These are phyloP conservation scores for Pugionium dolabratum DNA, from an alignment of 345 rosid genomes.

Conservation along the genomic window DNA sequence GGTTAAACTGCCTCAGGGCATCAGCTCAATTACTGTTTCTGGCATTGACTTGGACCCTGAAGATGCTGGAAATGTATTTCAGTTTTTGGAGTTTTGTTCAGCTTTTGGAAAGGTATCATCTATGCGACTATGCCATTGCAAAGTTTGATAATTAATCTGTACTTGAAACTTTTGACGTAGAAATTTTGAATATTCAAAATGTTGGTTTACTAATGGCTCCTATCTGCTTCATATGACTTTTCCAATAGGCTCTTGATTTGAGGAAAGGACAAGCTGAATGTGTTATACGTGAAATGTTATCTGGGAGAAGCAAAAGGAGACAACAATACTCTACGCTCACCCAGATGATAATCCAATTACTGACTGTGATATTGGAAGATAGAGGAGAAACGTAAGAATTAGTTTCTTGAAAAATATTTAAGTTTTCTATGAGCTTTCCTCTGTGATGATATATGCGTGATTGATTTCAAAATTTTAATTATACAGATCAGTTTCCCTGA, in stretches of 20 bases:
- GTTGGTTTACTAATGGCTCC: background rate
- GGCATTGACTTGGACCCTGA: conserved; percentile 62
- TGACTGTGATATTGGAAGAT: conserved; percentile 56
- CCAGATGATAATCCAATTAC: conserved; percentile 58
- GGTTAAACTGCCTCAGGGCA: conserved; percentile 56
- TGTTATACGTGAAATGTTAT: conserved; percentile 60
- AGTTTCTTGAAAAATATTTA: background rate
- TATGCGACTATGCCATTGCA: background rate
- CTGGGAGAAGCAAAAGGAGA: conserved; percentile 52
- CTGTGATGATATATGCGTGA: conserved; percentile 12
- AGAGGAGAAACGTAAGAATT: conserved; percentile 55
- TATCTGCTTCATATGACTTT: conserved; percentile 22
- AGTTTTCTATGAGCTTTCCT: conserved; percentile 7
- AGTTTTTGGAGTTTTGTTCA: conserved; percentile 77
- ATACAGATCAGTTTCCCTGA: conserved; percentile 53
- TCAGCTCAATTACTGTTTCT: conserved; percentile 49
- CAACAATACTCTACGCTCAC: conserved; percentile 52
- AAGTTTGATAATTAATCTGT: background rate
- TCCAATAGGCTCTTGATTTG: conserved; percentile 59
- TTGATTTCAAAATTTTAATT: conserved; percentile 22
- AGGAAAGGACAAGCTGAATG: conserved; percentile 73
- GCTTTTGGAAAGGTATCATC: conserved; percentile 71
- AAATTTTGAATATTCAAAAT: background rate
- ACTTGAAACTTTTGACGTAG: background rate
- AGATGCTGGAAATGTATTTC: conserved; percentile 67